Percentiles rank a stretch among this genome's conserved stretches.
Evolutionary conservation across 2,329 filamentous ascomycete genomes (phyloP).

Genomic region (Neofusicoccum ribis): DNA sequence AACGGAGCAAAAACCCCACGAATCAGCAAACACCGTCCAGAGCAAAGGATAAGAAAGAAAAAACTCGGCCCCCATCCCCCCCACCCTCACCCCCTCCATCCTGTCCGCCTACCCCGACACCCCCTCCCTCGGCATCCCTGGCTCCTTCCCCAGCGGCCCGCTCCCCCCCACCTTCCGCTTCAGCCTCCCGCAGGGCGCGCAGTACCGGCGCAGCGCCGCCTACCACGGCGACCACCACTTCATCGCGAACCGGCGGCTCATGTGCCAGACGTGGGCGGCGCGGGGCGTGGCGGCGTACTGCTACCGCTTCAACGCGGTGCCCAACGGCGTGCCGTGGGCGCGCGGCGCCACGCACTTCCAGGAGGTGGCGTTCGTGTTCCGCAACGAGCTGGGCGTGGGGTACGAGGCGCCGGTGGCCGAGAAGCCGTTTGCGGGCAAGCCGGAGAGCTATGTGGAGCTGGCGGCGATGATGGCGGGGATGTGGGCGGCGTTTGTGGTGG

Average conservation of each 20-base stretch:
- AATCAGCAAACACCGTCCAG: too few relatives aligned
- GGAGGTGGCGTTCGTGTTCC: constrained; percentile 50
- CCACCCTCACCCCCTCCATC: constrained; percentile 28
- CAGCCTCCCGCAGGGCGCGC: constrained; percentile 13
- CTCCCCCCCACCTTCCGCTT: background rate
- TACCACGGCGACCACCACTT: constrained; percentile 55
- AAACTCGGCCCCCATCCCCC: too few relatives aligned
- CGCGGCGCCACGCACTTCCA: constrained; percentile 56
- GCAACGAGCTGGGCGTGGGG: constrained; percentile 45
- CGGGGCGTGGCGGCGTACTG: constrained; percentile 51
- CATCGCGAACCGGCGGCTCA: constrained; percentile 56
- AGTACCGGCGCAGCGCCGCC: constrained; percentile 57
- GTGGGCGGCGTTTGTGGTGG: constrained; percentile 48
- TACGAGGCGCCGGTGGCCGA: constrained; percentile 36
- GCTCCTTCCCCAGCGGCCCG: background rate
- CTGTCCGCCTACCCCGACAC: background rate
- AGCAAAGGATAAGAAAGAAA: too few relatives aligned
- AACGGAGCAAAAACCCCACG: too few relatives aligned
- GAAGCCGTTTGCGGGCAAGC: constrained; percentile 38
- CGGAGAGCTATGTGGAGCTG: constrained; percentile 39
- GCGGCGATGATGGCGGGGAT: constrained; percentile 45
- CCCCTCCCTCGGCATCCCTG: constrained; percentile 2
- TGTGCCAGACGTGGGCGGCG: constrained; percentile 34
- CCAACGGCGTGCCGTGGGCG: constrained; percentile 36
- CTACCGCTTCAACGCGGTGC: constrained; percentile 62